Evolutionary conservation across 2,329 filamentous ascomycete genomes (phyloP).

Genomic region (Aurifilum marmelostoma): DNA sequence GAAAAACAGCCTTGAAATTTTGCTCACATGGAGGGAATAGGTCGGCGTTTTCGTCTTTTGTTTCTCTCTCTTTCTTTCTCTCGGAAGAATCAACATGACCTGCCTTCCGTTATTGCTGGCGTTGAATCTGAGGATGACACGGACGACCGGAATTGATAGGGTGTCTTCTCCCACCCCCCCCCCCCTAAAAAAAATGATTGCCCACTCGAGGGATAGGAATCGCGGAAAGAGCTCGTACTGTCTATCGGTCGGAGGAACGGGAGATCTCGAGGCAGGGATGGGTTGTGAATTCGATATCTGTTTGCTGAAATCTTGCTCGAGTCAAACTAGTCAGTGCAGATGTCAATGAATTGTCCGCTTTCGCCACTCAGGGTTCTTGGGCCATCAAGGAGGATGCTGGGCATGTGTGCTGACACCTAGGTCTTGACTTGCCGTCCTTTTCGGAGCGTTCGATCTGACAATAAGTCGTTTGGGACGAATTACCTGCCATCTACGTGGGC

Average conservation of each 20-base stretch:
- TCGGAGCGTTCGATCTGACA: no score
- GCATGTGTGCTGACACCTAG: no score
- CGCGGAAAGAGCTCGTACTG: not conserved
- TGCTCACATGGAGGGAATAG: not conserved
- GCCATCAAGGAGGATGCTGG: no score
- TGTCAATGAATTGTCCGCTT: not conserved
- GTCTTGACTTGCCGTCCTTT: no score
- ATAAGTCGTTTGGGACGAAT: no score
- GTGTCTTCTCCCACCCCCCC: not conserved
- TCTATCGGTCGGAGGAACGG: not conserved
- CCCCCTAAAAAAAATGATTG: not conserved
- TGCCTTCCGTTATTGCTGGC: not conserved
- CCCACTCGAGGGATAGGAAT: not conserved
- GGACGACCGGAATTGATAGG: not conserved
- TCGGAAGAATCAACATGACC: not conserved
- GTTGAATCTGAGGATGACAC: not conserved
- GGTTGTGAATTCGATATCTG: slow-evolving; percentile 1
- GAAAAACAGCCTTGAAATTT: slow-evolving; percentile 9
- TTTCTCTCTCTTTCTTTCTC: not conserved
- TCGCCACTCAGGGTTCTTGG: no score
- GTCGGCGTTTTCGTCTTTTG: slow-evolving; percentile 24
- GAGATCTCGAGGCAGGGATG: not conserved
- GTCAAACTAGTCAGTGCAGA: slow-evolving; percentile 25
- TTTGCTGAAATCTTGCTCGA: slow-evolving; percentile 1
- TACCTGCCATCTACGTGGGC: no score